phyloP scores from a whole-genome alignment of 1,284 basidiomycete genomes.

The Psilocybe mexicana region DNA sequence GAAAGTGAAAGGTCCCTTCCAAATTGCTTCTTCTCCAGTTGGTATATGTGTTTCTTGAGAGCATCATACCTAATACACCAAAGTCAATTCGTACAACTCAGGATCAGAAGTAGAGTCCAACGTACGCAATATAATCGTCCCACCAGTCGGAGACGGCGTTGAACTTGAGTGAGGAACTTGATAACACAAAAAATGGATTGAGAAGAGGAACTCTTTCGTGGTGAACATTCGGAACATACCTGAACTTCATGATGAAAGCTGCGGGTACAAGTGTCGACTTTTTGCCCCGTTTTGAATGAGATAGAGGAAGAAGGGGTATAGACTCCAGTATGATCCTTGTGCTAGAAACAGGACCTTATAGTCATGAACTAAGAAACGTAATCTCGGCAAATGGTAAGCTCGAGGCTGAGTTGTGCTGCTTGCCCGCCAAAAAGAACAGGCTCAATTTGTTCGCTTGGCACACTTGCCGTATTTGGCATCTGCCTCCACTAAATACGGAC shows the following conservation, averaged over 20 bases:
- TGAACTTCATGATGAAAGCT: constrained; percentile 61
- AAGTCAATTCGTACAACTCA: neutral
- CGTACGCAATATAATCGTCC: constrained; percentile 88
- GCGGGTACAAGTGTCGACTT: constrained; percentile 17
- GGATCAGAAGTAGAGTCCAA: constrained; percentile 17
- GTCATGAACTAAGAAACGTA: neutral
- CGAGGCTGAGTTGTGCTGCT: neutral
- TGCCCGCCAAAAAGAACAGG: neutral
- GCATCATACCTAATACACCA: constrained; percentile 63
- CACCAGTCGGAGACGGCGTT: constrained; percentile 95
- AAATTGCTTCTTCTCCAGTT: constrained; percentile 74
- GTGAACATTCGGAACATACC: constrained; percentile 30
- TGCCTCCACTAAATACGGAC: too few relatives aligned
- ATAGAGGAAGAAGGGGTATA: constrained; percentile 30
- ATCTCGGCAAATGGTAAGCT: neutral
- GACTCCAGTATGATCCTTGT: constrained; percentile 27
- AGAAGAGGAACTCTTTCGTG: neutral
- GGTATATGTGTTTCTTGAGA: constrained; percentile 86
- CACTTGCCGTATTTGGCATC: neutral
- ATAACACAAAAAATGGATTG: constrained; percentile 2
- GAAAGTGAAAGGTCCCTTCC: constrained; percentile 28
- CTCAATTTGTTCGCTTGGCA: neutral
- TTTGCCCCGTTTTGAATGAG: constrained; percentile 19
- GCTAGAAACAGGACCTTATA: constrained; percentile 1
- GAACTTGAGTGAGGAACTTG: constrained; percentile 81